Percentiles rank a stretch among this genome's conserved stretches.
phyloP scores from a whole-genome alignment of 1,284 basidiomycete species.

The Ceratobasidium sp. region DNA sequence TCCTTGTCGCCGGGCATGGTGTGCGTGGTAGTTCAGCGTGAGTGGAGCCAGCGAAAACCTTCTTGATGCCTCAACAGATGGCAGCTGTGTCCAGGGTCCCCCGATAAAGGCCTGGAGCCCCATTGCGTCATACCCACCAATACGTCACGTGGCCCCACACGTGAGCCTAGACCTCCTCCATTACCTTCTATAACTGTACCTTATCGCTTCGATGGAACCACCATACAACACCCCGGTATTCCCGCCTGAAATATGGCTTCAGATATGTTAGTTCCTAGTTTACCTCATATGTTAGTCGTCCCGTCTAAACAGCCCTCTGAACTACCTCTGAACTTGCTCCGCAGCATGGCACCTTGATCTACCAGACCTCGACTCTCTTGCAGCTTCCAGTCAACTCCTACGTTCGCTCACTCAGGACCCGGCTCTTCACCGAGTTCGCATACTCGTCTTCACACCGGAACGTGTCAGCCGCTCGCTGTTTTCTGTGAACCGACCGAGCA shows the following conservation, averaged over 20 bases:
- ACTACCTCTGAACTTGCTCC: slow-evolving; percentile 6
- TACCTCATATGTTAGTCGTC: not conserved
- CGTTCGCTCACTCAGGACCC: slow-evolving; percentile 20
- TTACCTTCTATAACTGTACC: slow-evolving; percentile 1
- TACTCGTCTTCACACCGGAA: slow-evolving; percentile 26
- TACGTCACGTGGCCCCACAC: slow-evolving; percentile 13
- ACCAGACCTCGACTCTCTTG: slow-evolving; percentile 17
- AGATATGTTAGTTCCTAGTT: slow-evolving; percentile 17
- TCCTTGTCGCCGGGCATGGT: slow-evolving; percentile 21
- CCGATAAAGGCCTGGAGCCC: not conserved
- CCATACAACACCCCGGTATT: slow-evolving; percentile 24
- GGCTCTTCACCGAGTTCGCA: slow-evolving; percentile 25
- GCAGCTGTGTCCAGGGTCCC: not conserved
- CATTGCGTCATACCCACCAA: not conserved
- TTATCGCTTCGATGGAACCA: not conserved
- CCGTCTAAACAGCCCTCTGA: not conserved
- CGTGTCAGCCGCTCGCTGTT: slow-evolving; percentile 28
- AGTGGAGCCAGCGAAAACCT: slow-evolving; percentile 8
- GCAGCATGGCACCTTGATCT: slow-evolving; percentile 29
- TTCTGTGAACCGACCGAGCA: slow-evolving; percentile 16
- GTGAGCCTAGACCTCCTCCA: not conserved
- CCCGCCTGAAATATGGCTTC: slow-evolving; percentile 41
- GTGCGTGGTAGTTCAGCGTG: slow-evolving; percentile 7
- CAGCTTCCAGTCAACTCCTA: not conserved
- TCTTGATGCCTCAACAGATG: too few relatives aligned